Percentiles rank a stretch among this genome's conserved stretches.
Evolutionary conservation across 768 basidiomycete genomes (phyloP).

Genomic region (Boletus rex-veris): DNA sequence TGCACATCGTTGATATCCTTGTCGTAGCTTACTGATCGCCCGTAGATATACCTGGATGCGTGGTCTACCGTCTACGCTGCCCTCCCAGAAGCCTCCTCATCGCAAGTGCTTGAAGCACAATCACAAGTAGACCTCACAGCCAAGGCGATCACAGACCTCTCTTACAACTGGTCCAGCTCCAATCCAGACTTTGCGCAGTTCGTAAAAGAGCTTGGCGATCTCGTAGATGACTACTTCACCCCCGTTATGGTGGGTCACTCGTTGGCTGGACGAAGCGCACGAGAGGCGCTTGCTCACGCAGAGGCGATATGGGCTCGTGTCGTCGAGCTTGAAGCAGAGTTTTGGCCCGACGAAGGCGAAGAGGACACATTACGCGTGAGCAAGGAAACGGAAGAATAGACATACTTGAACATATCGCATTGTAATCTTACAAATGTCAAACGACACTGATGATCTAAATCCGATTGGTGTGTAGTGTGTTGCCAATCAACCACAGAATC

Average conservation of each 20-base stretch:
- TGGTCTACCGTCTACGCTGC: constrained; percentile 50
- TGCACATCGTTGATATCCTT: constrained; percentile 19
- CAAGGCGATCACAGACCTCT: constrained; percentile 44
- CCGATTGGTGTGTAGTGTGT: too few species aligned
- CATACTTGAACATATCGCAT: not conserved
- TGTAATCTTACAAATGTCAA: not conserved
- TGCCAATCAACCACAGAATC: too few species aligned
- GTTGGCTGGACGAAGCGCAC: constrained; percentile 10
- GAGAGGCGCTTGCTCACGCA: constrained; percentile 29
- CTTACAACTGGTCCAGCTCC: constrained; percentile 55
- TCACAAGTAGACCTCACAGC: constrained; percentile 6
- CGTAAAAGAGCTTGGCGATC: constrained; percentile 44
- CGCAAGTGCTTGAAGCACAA: not conserved
- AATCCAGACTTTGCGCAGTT: constrained; percentile 50
- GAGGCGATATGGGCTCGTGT: constrained; percentile 56
- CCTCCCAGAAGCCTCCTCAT: not conserved
- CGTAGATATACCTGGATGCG: constrained; percentile 64
- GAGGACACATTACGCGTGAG: constrained; percentile 16
- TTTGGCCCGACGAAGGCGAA: constrained; percentile 53
- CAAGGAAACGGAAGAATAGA: not conserved
- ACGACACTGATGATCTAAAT: too few species aligned
- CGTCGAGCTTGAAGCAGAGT: constrained; percentile 56
- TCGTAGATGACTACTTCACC: constrained; percentile 41
- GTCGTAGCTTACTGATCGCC: not conserved
- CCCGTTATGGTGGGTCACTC: constrained; percentile 35